Evolutionary conservation across 2,329 filamentous ascomycete genomes (phyloP).

Genomic region (Colletotrichum eremochloae): DNA sequence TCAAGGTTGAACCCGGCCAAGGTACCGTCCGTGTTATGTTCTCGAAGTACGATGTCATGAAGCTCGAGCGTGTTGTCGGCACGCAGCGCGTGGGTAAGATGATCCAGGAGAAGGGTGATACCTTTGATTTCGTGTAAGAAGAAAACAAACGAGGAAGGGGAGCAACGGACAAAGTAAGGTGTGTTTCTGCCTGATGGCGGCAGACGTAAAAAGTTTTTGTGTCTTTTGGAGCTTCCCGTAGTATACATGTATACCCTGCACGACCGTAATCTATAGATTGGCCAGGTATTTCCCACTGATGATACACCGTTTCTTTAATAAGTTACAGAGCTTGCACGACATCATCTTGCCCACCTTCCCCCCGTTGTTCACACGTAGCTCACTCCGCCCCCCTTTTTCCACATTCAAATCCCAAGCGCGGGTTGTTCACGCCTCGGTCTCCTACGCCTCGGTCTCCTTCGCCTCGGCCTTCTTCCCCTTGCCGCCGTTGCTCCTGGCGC

Average conservation of each 20-base stretch:
- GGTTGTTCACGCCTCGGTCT: slow-evolving; percentile 11
- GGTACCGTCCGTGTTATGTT: slow-evolving; percentile 77
- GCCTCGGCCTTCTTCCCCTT: slow-evolving; percentile 50
- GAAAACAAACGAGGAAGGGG: background rate
- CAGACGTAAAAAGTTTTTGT: slow-evolving; percentile 40
- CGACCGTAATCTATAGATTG: slow-evolving; percentile 40
- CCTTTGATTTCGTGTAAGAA: slow-evolving; percentile 89
- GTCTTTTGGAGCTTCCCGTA: slow-evolving; percentile 33
- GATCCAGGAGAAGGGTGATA: slow-evolving; percentile 86
- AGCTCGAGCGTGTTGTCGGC: slow-evolving; percentile 89
- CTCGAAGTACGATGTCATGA: slow-evolving; percentile 89
- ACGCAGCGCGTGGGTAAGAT: slow-evolving; percentile 85
- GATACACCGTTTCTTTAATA: slow-evolving; percentile 28
- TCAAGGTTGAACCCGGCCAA: slow-evolving; percentile 68
- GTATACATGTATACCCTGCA: slow-evolving; percentile 43
- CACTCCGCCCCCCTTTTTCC: background rate
- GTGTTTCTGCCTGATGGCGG: slow-evolving; percentile 4
- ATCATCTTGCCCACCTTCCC: slow-evolving; percentile 3
- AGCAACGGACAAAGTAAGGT: slow-evolving; percentile 31
- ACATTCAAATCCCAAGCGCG: background rate
- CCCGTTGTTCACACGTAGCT: background rate
- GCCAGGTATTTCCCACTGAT: slow-evolving; percentile 39
- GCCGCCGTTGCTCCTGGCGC: slow-evolving; percentile 43
- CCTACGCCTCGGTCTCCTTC: slow-evolving; percentile 42
- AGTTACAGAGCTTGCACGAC: slow-evolving; percentile 19